Evolutionary conservation across 2,329 filamentous ascomycete species (phyloP).

Genomic region (Akanthomyces uredinophilus): DNA sequence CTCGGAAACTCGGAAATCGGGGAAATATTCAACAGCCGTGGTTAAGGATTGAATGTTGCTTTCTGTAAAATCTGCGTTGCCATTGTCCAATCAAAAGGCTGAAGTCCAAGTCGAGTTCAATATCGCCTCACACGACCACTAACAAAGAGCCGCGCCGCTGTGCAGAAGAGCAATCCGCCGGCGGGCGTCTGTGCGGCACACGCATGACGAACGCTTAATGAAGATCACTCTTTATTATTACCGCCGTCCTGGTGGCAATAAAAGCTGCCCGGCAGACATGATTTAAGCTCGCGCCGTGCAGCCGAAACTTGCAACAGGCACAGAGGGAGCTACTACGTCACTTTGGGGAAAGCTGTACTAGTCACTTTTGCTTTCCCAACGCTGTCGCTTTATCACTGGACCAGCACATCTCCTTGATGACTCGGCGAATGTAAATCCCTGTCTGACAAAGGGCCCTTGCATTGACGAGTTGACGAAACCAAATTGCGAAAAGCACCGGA

Average conservation of each 20-base stretch:
- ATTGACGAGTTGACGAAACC: not conserved
- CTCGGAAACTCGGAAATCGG: too few species aligned
- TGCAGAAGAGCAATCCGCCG: not conserved
- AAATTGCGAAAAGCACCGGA: not conserved
- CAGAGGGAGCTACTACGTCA: not conserved
- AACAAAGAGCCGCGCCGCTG: not conserved
- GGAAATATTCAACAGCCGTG: too few species aligned
- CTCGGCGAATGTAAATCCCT: not conserved
- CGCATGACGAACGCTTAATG: not conserved
- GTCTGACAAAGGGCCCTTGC: not conserved
- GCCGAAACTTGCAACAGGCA: not conserved
- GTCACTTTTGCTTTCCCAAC: too few species aligned
- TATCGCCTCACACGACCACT: too few species aligned
- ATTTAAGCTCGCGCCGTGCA: not conserved
- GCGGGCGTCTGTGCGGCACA: not conserved
- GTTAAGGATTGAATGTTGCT: too few species aligned
- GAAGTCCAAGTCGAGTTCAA: too few species aligned
- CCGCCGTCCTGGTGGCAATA: not conserved
- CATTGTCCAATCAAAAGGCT: too few species aligned
- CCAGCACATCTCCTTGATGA: too few species aligned
- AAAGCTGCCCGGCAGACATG: too few species aligned
- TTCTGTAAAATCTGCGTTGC: too few species aligned
- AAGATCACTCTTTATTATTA: not conserved
- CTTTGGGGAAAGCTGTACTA: not conserved
- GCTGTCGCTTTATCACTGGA: too few species aligned